Base-by-base conservation (phyloP, 202 grass and related monocot genomes). In the Tripidium arundinaceum region DNA sequence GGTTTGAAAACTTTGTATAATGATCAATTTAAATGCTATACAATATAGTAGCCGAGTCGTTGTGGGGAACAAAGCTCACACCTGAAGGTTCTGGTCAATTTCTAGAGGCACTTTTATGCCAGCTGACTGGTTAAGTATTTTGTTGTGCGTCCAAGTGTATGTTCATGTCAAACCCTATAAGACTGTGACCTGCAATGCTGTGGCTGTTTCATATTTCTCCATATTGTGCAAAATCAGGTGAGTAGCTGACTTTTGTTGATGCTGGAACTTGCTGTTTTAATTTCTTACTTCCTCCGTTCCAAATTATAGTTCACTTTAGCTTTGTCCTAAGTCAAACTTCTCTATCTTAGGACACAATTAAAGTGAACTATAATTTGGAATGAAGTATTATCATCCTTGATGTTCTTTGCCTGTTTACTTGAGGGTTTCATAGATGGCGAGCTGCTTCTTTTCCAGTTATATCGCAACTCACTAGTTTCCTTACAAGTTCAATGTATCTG, bases 71-170 rank as follows among this genome's bases (percentile, higher is more conserved):
- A 13, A 47, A 21, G 14, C 5, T 70, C 54, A 11, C 9, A 58
- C 40, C 15, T 78, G n/a, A 57, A 78, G 39, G 29, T 47, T 78
- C 15, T 70, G 13, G 16, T 72, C 54, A 84, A 39, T 84, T 50
- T 45, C 16, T 50, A 22, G 46, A 78, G 40, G 4, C 15, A 33
- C 29, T 39, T 43, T 62, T 11, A 39, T 70, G n/a, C 16, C 6
- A 41, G 43, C 33, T 64, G 34, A 36, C 47, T 65, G 43, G 26
- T 42, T 41, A 52, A 42, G 31, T 2, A 50, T 72, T 18, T 18
- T 72, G 15, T 64, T 36, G 33, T 37, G 68, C 31, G 31, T 33
- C 31, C 31, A 33, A 33, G 31, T 33, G 31, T 33, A 33, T 33
- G 31, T 33, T 33, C 31, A 33, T 33, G 31, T 4, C 31, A 33